A percentile compares a stretch with the other conserved stretches of the same genome.
These are phyloP conservation scores for Zizania latifolia DNA, from an alignment of 176 grass and related monocot species.

Conservation along the genomic window DNA sequence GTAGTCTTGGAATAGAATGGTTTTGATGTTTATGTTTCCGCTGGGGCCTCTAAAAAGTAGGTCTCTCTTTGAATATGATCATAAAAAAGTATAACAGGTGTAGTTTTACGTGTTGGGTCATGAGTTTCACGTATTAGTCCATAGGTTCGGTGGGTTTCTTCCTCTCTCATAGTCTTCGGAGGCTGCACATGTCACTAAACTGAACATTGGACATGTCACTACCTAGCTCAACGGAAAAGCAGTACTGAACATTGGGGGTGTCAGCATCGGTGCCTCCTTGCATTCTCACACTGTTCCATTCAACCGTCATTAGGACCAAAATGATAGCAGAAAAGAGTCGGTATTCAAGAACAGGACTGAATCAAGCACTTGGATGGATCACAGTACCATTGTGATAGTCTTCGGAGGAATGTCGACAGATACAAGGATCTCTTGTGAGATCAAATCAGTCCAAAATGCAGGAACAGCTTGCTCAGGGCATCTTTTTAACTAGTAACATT, in stretches of 20 bases:
- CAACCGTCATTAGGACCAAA: background rate
- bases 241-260: background rate
- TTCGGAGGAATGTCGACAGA: slow-evolving; percentile 17
- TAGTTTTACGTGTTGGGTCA: too few relatives aligned
- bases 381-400: background rate
- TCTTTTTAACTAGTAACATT: slow-evolving; percentile 27
- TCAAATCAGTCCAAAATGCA: slow-evolving; percentile 24
- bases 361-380: background rate
- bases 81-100: too few relatives aligned
- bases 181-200: background rate
- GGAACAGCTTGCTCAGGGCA: background rate
- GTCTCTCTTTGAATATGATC: too few relatives aligned
- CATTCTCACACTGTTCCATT: background rate
- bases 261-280: too few relatives aligned
- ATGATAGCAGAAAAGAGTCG: background rate
- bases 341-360: background rate
- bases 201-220: too few relatives aligned
- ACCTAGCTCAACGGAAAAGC: background rate
- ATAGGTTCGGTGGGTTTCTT: too few relatives aligned
- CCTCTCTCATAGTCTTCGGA: too few relatives aligned
- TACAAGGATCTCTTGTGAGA: slow-evolving; percentile 35
- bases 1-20: slow-evolving; percentile 13
- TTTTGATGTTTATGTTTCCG: slow-evolving; percentile 38
- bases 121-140: too few relatives aligned
- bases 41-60: too few relatives aligned